These are phyloP conservation scores for Bonia amplexicaulis DNA, from an alignment of 176 grass and related monocot species.

Conservation along the genomic window DNA sequence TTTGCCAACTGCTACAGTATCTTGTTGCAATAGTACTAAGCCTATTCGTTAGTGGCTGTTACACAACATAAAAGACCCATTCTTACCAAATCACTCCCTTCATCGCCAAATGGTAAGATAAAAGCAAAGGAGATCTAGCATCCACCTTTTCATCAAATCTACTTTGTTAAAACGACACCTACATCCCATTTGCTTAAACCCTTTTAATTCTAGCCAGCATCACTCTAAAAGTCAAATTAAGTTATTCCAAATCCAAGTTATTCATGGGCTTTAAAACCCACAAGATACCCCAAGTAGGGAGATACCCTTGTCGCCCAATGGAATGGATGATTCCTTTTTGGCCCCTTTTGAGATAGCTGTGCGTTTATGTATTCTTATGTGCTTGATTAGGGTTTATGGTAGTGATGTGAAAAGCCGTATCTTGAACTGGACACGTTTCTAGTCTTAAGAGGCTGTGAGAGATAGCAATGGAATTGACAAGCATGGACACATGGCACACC, in stretches of 20 bases:
- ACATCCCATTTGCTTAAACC: constrained; percentile 23
- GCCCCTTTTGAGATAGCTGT: constrained; percentile 38
- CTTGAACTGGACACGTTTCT: constrained; percentile 60
- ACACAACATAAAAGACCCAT: neutral
- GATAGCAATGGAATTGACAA: constrained; percentile 18
- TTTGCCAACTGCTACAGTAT: neutral
- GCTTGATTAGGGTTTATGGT: constrained; percentile 34
- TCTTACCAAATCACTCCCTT: neutral
- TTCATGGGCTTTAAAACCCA: constrained; percentile 40
- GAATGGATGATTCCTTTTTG: constrained; percentile 41
- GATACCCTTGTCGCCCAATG: constrained; percentile 44
- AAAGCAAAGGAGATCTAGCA: neutral
- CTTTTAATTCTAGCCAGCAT: constrained; percentile 15
- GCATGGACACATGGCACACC: constrained; percentile 20
- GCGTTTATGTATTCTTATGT: constrained; percentile 22
- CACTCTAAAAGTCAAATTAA: neutral
- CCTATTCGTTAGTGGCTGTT: neutral
- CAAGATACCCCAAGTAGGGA: constrained; percentile 33
- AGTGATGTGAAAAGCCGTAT: constrained; percentile 37
- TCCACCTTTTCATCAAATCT: neutral
- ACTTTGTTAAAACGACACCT: constrained; percentile 14
- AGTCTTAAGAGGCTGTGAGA: constrained; percentile 18
- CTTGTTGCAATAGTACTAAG: neutral
- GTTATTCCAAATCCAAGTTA: constrained; percentile 34
- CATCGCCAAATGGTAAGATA: neutral